Percentiles rank a stretch among this genome's conserved stretches.
Evolutionary conservation across 202 grass and related monocot species (phyloP).

Genomic region (Dendrocalamus latiflorus): DNA sequence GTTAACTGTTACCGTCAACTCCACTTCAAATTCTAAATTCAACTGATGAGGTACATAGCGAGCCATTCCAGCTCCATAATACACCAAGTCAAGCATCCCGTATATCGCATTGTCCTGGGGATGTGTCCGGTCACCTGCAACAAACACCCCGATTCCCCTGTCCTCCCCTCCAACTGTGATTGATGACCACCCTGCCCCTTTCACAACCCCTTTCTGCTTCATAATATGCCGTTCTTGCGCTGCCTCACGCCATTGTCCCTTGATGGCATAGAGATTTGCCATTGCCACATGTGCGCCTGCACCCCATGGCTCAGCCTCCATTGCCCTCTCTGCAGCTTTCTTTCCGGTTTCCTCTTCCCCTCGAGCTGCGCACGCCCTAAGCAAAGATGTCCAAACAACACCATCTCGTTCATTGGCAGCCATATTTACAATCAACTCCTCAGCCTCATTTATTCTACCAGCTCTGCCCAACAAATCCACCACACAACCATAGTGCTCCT

Average conservation of each 20-base stretch:
- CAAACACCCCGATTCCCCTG: conserved; percentile 33
- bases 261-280: conserved; percentile 58
- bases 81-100: conserved; percentile 42
- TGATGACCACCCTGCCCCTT: conserved; percentile 61
- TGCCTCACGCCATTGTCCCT: conserved; percentile 51
- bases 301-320: conserved; percentile 50
- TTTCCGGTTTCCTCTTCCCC: conserved; percentile 42
- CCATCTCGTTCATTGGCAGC: conserved; percentile 36
- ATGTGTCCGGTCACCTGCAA: conserved; percentile 45
- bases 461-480: conserved; percentile 55
- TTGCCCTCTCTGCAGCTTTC: background rate
- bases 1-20: conserved; percentile 16
- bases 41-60: conserved; percentile 11
- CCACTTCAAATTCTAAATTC: conserved; percentile 27
- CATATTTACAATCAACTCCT: conserved; percentile 53
- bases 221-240: conserved; percentile 54
- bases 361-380: conserved; percentile 46
- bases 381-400: conserved; percentile 60
- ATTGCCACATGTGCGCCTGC: conserved; percentile 53
- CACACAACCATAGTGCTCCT: conserved; percentile 65
- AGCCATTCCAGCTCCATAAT: conserved; percentile 29
- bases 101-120: conserved; percentile 37
- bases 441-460: conserved; percentile 53
- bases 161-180: conserved; percentile 37
- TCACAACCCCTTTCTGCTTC: conserved; percentile 59